Base-by-base conservation (phyloP, 495 filamentous ascomycete species). In the Penicillium subrubescens region DNA sequence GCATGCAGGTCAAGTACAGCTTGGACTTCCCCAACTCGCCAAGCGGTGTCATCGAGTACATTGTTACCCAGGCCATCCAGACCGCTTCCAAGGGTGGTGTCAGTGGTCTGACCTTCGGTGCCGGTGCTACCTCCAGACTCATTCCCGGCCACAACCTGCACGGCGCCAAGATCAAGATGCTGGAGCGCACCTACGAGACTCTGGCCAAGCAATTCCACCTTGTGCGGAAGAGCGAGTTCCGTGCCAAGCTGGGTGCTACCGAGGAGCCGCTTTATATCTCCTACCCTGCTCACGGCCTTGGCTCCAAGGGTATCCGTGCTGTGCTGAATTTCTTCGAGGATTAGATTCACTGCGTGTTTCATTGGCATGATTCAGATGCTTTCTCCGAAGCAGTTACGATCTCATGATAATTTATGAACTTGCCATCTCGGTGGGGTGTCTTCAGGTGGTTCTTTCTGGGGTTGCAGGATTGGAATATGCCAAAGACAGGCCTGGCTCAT, bases 1-100 rank as follows among this genome's bases (percentile, higher is more conserved):
- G 92, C 60, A 92, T 90, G 83, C 92, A 96, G 78, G 88, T 95
- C 76, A 95, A 96, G 78, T 94, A 92, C 77, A 88, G 88, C 46
- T 85, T 95, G 61, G 92, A 94, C 73, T 95, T 96, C 82, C 92
- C 92, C 17, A 85, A 84, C 19, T 83, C 91, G 4, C 90, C 92
- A 3, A 89, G 82, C 60, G 92, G 92, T 60, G 88, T 88, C 37
- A 96, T 95, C 65, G 92, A 96, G 76, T 80, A 84, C 4, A 84
- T 93, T 54, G 90, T 93, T 68, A 88, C 89, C 21, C 86, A 89
- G 69, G 87, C 91, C n/a, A 87, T 96, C 71, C 86, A 89, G 69
- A 80, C 82, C 33, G 84, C 91, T 31, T 85, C 86, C 39, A 82
- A 84, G 37, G 71, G 79, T 0, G 91, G 91, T 39, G 81, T 88